Evolutionary conservation across 2,329 filamentous ascomycete genomes (phyloP), one percentile per base, ranked within the genome.

Genomic region (Hypoxylon sp.): DNA sequence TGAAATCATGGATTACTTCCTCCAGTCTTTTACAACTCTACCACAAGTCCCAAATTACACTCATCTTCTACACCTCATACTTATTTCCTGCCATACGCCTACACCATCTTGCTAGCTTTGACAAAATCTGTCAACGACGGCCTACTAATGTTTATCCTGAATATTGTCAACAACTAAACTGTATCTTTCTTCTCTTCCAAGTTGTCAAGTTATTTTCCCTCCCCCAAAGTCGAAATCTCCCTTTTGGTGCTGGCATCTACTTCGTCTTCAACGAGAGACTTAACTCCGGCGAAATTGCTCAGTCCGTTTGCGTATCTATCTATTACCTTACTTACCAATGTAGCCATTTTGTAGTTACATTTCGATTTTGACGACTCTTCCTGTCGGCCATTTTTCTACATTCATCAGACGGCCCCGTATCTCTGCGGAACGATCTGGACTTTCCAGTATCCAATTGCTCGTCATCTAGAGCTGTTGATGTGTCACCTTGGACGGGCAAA

Each of bases 401-500:
- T 48, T 53, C 53, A 50, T 33, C 47, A 39, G 26, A 53, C 54
- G 11, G 22, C 52, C 51, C 54, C 53, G 22, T 67, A 64, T 33
- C 53, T 62, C 47, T 50, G 54, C 59, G 37, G 65, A 70, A 63
- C 58, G 47, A 51, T 51, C 66, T 68, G 67, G 64, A 68, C 51
- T 47, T 62, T 59, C 47, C 52, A 42, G 17, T 64, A 57, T 70
- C 63, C 62, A 60, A 67, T 65, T 70, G 64, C 55, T 69, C 61
- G 31, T 26, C 61, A 14, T 48, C 59, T 37, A 48, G 59, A 60
- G 63, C 63, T 67, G 46, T 70, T 70, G 63, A 72, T 66, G 72
- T 73, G 69, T 67, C 58, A 73, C 71, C 63, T 65, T 62, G 62
- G 63, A 64, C 65, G 64, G 54, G 59, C 71, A 71, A 70, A 70